A percentile compares a stretch with the other conserved stretches of the same genome.
These are phyloP conservation scores for Raddia distichophylla DNA, from an alignment of 176 grass and related monocot species.

Conservation along the genomic window DNA sequence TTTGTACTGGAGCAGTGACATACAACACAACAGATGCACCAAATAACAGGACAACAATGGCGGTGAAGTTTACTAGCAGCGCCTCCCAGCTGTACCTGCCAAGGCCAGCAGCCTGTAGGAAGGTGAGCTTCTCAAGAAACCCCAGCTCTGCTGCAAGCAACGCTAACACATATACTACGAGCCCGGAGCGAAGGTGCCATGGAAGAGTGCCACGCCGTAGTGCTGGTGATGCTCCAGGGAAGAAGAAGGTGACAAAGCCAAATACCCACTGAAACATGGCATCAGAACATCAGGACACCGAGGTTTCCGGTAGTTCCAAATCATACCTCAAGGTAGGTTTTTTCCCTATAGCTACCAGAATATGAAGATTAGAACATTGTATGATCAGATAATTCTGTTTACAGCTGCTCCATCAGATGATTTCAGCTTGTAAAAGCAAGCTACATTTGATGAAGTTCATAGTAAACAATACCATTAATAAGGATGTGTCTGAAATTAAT, in stretches of 20 bases:
- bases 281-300: conserved; percentile 5
- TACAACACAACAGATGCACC: conserved; percentile 62
- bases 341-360: neutral
- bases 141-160: conserved; percentile 62
- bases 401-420: neutral
- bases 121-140: conserved; percentile 92
- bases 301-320: neutral
- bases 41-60: conserved; percentile 60
- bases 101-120: conserved; percentile 47
- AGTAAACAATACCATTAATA: neutral
- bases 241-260: conserved; percentile 76
- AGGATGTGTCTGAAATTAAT: neutral
- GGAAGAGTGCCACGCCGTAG: conserved; percentile 39
- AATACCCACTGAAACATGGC: conserved; percentile 63
- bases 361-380: neutral
- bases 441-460: neutral
- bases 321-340: neutral
- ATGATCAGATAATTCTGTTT: neutral
- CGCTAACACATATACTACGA: conserved; percentile 53
- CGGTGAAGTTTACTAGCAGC: conserved; percentile 70
- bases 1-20: conserved; percentile 50
- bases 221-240: conserved; percentile 48
- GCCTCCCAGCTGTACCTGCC: conserved; percentile 60
- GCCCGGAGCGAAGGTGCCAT: conserved; percentile 57
- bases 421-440: neutral